Conservation (phyloP, 2,329 filamentous ascomycete genomes). For the Aureobasidium vineae region DNA sequence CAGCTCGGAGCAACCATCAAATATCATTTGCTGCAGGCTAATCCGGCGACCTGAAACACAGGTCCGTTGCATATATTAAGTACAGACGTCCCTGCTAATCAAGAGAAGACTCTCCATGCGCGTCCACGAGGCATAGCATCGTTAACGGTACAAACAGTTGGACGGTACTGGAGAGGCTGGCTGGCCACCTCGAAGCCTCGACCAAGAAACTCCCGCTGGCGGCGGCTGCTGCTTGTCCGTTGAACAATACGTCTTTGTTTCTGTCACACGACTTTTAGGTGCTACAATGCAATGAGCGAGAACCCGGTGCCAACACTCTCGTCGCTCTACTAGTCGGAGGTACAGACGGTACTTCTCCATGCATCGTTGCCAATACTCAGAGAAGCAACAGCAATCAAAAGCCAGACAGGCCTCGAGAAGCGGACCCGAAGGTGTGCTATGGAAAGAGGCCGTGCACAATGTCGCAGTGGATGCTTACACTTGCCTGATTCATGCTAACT, state of each 20-base stretch:
- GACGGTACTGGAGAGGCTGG: conserved; percentile 8
- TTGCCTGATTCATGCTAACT: neutral
- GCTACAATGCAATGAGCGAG: neutral
- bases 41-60: conserved; percentile 15
- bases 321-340: neutral
- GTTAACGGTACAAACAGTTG: neutral
- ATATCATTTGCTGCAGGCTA: conserved; percentile 3
- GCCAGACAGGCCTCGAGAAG: neutral
- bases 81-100: neutral
- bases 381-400: neutral
- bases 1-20: neutral
- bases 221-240: neutral
- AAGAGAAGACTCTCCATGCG: neutral
- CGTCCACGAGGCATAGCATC: neutral
- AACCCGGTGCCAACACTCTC: neutral
- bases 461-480: neutral
- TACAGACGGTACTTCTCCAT: neutral
- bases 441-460: conserved; percentile 4
- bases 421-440: neutral
- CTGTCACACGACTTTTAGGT: neutral
- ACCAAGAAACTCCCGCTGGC: conserved; percentile 4
- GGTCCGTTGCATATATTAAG: neutral
- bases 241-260: neutral
- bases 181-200: conserved; percentile 18
- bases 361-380: neutral